A percentile compares a stretch with the other conserved stretches of the same genome.
Conservation (phyloP, 2,329 filamentous ascomycete species). For the Zasmidium angulare region DNA sequence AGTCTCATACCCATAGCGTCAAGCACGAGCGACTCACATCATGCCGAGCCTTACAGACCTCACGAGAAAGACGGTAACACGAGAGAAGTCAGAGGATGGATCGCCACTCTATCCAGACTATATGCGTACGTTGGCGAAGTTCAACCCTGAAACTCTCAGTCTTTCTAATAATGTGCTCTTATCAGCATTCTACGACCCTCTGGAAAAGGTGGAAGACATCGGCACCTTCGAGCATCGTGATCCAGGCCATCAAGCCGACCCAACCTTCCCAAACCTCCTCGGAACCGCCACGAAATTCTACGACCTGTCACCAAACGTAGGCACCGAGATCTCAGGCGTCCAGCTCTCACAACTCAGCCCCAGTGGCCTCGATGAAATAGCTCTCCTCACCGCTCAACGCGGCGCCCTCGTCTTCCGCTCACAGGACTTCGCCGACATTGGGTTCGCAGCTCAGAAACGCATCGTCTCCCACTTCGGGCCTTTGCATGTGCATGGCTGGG, state of each 20-base stretch:
- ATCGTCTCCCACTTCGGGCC: slow-evolving; percentile 19
- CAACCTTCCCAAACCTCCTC: slow-evolving; percentile 24
- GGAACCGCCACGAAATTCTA: slow-evolving; percentile 21
- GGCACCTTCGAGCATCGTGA: slow-evolving; percentile 27
- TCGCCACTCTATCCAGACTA: slow-evolving; percentile 11
- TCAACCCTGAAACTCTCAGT: too few species aligned
- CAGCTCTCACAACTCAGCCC: slow-evolving; percentile 13
- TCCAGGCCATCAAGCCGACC: slow-evolving; percentile 29
- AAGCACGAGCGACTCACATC: background rate
- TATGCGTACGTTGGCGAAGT: slow-evolving; percentile 9
- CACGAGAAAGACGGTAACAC: background rate
- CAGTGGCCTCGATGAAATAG: slow-evolving; percentile 12
- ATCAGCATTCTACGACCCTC: slow-evolving; percentile 15
- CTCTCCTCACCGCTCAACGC: slow-evolving; percentile 12
- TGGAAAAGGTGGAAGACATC: slow-evolving; percentile 17
- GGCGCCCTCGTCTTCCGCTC: slow-evolving; percentile 14
- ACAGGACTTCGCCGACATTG: slow-evolving; percentile 17
- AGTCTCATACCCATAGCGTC: too few species aligned
- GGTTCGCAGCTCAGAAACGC: slow-evolving; percentile 9
- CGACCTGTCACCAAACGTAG: slow-evolving; percentile 30
- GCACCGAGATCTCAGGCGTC: slow-evolving; percentile 10
- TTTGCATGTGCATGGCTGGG: slow-evolving; percentile 19
- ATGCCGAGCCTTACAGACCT: background rate
- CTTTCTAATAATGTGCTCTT: background rate
- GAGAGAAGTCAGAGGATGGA: background rate